These are phyloP conservation scores for Claviceps sp. DNA, from an alignment of 2,329 filamentous ascomycete genomes.

Conservation along the genomic window DNA sequence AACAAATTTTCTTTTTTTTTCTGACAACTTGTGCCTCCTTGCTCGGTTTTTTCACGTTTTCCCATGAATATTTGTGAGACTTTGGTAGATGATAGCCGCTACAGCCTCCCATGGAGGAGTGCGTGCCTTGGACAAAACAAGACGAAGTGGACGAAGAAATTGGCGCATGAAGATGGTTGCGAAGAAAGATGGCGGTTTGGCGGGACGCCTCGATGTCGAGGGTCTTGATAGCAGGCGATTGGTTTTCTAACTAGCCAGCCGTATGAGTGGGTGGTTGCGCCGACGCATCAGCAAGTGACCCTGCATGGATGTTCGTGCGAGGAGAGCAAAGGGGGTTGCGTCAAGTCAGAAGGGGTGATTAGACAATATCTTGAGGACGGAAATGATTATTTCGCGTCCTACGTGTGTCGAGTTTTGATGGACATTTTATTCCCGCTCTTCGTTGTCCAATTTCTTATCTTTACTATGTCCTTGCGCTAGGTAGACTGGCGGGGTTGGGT, in stretches of 20 bases:
- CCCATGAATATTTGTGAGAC: constrained; percentile 15
- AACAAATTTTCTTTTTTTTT: constrained; percentile 30
- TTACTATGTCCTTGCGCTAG: constrained; percentile 8
- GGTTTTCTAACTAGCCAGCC: too few species aligned
- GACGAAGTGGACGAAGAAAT: neutral
- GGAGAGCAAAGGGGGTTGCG: neutral
- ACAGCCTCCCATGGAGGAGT: neutral
- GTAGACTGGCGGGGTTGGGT: constrained; percentile 16
- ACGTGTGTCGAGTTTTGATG: constrained; percentile 1
- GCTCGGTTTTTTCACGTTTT: constrained; percentile 13
- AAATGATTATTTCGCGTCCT: constrained; percentile 5
- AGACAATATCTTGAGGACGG: neutral
- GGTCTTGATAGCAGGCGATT: too few species aligned
- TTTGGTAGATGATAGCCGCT: constrained; percentile 4
- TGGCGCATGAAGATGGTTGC: neutral
- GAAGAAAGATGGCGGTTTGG: neutral
- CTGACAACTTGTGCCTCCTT: constrained; percentile 18
- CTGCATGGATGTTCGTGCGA: neutral
- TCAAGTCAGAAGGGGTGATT: neutral
- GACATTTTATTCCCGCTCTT: constrained; percentile 5
- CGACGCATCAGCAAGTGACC: neutral
- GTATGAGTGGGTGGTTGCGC: neutral
- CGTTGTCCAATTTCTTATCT: constrained; percentile 9
- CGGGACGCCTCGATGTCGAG: too few species aligned
- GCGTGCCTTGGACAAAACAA: neutral